Evolutionary conservation across 257 asterid species (phyloP).

Genomic region (Cinchona pubescens): DNA sequence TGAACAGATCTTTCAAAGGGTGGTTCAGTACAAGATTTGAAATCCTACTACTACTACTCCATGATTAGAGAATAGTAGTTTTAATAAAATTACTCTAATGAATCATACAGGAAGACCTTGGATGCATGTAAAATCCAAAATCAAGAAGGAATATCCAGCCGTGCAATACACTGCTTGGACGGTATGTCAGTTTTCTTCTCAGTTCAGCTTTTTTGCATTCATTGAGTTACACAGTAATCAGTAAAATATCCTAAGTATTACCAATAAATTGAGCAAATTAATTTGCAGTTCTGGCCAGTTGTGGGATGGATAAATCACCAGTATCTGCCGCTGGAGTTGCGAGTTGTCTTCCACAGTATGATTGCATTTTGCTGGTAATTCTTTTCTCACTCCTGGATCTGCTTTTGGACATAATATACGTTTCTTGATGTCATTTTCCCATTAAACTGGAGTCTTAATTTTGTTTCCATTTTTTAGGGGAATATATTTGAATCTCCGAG

Average conservation of each 20-base stretch:
- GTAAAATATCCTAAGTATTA: not conserved
- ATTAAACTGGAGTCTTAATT: not conserved
- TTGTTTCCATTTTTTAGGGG: conserved; percentile 47
- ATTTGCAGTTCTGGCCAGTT: conserved; percentile 91
- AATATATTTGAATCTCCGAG: conserved; percentile 72
- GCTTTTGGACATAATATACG: not conserved
- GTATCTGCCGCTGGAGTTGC: conserved; percentile 82
- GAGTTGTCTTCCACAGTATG: conserved; percentile 75
- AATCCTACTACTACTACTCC: not conserved
- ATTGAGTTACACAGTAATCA: not conserved
- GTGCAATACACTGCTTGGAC: conserved; percentile 83
- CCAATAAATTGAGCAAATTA: not conserved
- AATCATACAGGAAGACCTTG: conserved; percentile 69
- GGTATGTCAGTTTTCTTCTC: conserved; percentile 34
- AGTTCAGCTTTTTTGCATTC: not conserved
- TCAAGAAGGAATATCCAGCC: conserved; percentile 82
- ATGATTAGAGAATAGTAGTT: not conserved
- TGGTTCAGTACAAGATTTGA: not conserved
- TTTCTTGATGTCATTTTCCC: not conserved
- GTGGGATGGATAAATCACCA: conserved; percentile 96
- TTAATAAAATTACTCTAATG: conserved; percentile 6
- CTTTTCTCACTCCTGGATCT: not conserved
- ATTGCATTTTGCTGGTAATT: conserved; percentile 84
- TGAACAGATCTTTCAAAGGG: not conserved
- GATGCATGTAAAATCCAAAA: conserved; percentile 73